Percentiles rank a stretch among this genome's conserved stretches.
Conservation (phyloP, 371 early-diverging fungal genomes). For the Apophysomyces trapeziformis region DNA sequence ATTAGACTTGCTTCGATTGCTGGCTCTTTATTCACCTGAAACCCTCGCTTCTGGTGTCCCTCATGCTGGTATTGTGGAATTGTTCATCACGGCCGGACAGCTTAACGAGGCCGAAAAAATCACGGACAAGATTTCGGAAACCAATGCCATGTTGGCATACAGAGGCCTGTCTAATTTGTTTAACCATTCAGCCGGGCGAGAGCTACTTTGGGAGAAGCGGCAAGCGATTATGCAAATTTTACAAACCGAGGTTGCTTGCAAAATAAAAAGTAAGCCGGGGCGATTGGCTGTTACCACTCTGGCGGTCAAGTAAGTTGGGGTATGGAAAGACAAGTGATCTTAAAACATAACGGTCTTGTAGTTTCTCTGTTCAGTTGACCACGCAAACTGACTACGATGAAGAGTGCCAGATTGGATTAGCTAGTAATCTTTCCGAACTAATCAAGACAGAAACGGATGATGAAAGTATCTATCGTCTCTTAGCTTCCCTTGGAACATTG, state of each 20-base stretch:
- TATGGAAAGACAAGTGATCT: neutral
- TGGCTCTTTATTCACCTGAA: slow-evolving; percentile 57
- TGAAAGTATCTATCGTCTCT: slow-evolving; percentile 58
- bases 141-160: slow-evolving; percentile 72
- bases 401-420: slow-evolving; percentile 49
- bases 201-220: slow-evolving; percentile 42
- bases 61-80: slow-evolving; percentile 20
- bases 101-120: neutral
- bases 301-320: slow-evolving; percentile 43
- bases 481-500: slow-evolving; percentile 66
- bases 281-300: slow-evolving; percentile 46
- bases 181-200: slow-evolving; percentile 43
- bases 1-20: slow-evolving; percentile 82
- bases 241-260: slow-evolving; percentile 35
- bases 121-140: slow-evolving; percentile 48
- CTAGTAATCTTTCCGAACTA: slow-evolving; percentile 47
- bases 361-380: slow-evolving; percentile 32
- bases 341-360: slow-evolving; percentile 21
- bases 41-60: slow-evolving; percentile 25
- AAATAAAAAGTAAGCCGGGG: slow-evolving; percentile 31
- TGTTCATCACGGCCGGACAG: slow-evolving; percentile 43
- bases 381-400: slow-evolving; percentile 41
- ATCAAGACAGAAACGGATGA: slow-evolving; percentile 54
- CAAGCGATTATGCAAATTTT: slow-evolving; percentile 23
- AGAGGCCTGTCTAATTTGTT: slow-evolving; percentile 71